These are phyloP conservation scores for Saccharomycopsis babjevae DNA, from an alignment of 805 yeast genomes.

Conservation along the genomic window DNA sequence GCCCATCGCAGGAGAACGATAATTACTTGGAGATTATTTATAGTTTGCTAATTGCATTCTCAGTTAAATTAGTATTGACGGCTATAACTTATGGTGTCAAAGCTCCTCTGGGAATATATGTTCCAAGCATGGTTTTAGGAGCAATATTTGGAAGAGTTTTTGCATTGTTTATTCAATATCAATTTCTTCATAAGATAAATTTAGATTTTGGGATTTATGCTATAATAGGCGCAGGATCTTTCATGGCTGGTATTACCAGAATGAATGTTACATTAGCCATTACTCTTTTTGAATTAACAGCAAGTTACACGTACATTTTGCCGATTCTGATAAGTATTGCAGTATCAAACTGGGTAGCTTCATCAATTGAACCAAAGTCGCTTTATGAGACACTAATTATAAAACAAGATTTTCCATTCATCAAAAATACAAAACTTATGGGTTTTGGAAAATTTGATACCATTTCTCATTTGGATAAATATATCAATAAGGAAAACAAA, in stretches of 20 bases:
- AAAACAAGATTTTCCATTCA: slow-evolving; percentile 43
- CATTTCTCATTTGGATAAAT: slow-evolving; percentile 22
- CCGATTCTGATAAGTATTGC: slow-evolving; percentile 48
- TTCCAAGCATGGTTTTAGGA: slow-evolving; percentile 56
- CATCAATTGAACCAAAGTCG: slow-evolving; percentile 39
- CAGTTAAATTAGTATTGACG: slow-evolving; percentile 37
- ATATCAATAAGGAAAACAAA: slow-evolving; percentile 14
- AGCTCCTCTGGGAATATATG: slow-evolving; percentile 51
- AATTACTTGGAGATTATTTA: slow-evolving; percentile 27
- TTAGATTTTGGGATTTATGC: slow-evolving; percentile 43
- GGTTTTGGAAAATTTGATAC: slow-evolving; percentile 26
- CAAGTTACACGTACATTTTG: slow-evolving; percentile 44
- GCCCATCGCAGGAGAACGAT: slow-evolving; percentile 22
- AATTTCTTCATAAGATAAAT: slow-evolving; percentile 24
- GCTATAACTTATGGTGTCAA: slow-evolving; percentile 47
- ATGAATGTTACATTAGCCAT: slow-evolving; percentile 45
- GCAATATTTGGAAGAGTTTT: slow-evolving; percentile 47
- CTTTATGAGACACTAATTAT: slow-evolving; percentile 39
- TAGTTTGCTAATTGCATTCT: slow-evolving; percentile 32
- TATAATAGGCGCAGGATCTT: slow-evolving; percentile 46
- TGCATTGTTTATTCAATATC: slow-evolving; percentile 34
- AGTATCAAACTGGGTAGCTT: slow-evolving; percentile 48
- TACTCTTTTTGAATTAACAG: slow-evolving; percentile 44
- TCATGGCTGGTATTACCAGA: slow-evolving; percentile 48
- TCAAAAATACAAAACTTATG: slow-evolving; percentile 33